A percentile compares a stretch with the other conserved stretches of the same genome.
These are phyloP conservation scores for Yamadazyma nakazawae DNA, from an alignment of 805 yeast genomes.

Conservation along the genomic window DNA sequence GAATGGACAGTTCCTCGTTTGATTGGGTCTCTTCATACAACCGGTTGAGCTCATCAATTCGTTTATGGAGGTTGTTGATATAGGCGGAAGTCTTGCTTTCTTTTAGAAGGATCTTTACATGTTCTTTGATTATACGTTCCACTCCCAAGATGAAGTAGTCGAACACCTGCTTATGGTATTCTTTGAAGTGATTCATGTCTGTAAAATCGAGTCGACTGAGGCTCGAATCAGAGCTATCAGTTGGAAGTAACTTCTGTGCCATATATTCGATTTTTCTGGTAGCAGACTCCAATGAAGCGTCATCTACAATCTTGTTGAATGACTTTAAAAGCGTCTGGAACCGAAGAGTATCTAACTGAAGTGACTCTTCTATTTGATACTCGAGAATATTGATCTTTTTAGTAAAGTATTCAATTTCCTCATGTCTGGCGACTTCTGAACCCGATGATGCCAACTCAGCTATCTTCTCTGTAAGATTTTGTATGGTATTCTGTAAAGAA, in stretches of 20 bases:
- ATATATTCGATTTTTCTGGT: conserved; percentile 41
- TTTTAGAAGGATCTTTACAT: conserved; percentile 39
- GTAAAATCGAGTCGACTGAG: conserved; percentile 16
- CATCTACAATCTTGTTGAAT: conserved; percentile 55
- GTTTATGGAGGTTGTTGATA: conserved; percentile 21
- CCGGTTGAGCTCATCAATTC: conserved; percentile 26
- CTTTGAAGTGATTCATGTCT: conserved; percentile 23
- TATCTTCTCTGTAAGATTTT: conserved; percentile 37
- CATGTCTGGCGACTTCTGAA: conserved; percentile 11
- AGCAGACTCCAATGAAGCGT: conserved; percentile 57
- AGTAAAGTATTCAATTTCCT: conserved; percentile 7
- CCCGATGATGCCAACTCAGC: conserved; percentile 17
- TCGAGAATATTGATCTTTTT: conserved; percentile 30
- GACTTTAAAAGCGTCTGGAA: conserved; percentile 49
- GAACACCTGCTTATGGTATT: conserved; percentile 44
- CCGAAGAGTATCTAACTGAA: conserved; percentile 41
- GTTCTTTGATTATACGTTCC: conserved; percentile 55
- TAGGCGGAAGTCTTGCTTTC: conserved; percentile 26
- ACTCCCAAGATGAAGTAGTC: conserved; percentile 60
- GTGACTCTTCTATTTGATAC: conserved; percentile 41
- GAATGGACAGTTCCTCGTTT: conserved; percentile 10
- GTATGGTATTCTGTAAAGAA: conserved; percentile 32
- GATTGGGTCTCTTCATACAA: conserved; percentile 19
- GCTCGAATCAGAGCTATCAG: conserved; percentile 9
- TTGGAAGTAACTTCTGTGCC: conserved; percentile 6